These are phyloP conservation scores for Xylaria sp. DNA, from an alignment of 2,329 filamentous ascomycete species.

Conservation along the genomic window DNA sequence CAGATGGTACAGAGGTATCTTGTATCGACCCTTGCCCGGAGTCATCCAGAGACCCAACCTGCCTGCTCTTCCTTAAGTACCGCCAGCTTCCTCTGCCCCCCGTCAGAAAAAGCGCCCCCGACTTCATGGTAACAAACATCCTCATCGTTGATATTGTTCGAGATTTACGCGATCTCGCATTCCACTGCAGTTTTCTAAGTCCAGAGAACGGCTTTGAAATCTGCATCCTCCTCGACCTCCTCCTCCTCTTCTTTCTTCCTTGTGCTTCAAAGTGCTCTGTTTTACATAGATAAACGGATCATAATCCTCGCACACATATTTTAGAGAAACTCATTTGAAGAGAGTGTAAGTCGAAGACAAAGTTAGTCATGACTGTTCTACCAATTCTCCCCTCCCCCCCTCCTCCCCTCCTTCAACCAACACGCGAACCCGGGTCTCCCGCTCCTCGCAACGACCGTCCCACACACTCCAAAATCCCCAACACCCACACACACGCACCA, in stretches of 20 bases:
- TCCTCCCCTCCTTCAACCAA: background rate
- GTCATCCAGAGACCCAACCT: constrained; percentile 29
- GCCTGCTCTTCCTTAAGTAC: constrained; percentile 46
- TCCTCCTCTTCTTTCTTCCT: background rate
- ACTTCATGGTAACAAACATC: constrained; percentile 45
- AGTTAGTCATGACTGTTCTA: constrained; percentile 29
- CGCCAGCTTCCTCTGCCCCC: constrained; percentile 44
- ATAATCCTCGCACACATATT: constrained; percentile 26
- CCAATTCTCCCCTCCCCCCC: background rate
- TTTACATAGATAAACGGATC: constrained; percentile 43
- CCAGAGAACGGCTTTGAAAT: constrained; percentile 27
- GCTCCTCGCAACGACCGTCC: constrained; percentile 12
- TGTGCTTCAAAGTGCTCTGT: constrained; percentile 40
- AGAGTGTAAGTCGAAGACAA: constrained; percentile 37
- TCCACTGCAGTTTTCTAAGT: constrained; percentile 38
- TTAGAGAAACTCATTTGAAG: constrained; percentile 19
- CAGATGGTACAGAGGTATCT: background rate
- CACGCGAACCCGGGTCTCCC: background rate
- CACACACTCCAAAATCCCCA: constrained; percentile 28
- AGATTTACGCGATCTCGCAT: constrained; percentile 43
- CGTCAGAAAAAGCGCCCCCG: constrained; percentile 43
- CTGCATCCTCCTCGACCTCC: constrained; percentile 7
- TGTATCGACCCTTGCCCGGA: constrained; percentile 22
- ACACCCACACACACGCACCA: constrained; percentile 17
- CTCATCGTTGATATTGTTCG: constrained; percentile 45